Base-by-base conservation (phyloP, 2,329 filamentous ascomycete genomes). In the Fusarium floridanum region DNA sequence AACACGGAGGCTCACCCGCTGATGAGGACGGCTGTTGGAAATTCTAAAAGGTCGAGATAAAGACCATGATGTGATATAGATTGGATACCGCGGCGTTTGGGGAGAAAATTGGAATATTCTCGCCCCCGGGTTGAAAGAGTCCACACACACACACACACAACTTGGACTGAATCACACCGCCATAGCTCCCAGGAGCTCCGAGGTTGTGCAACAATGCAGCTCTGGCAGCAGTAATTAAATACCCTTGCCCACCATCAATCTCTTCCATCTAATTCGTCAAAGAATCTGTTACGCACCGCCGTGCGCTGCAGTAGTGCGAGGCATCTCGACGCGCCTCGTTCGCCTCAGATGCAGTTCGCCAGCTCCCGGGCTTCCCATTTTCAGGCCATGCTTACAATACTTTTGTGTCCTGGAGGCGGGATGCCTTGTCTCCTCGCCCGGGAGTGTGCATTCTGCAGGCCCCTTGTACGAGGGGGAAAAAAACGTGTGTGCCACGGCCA, bases 1-100 rank as follows among this genome's bases (percentile, higher is more conserved):
- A 89, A 88, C 67, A 89, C 88, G 0, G 88, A 88, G 77, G 87
- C 86, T 0, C 88, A 89, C 74, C 87, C 88, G 0, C 79, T 85
- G 27, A 78, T 70, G 55, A 73, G 82, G 27, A 71, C 65, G 34
- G 12, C 39, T 10, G 60, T n/a, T 17, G 66, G 5, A 50, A n/a
- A n/a, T 39, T n/a, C 48, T 53, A 24, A 14, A 24, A 27, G 55
- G 16, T 37, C 34, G 14, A 22, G 53, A 56, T 34, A 17, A 37
- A 37, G n/a, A 12, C 55, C n/a, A 60, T n/a, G 20, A 27, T 12
- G 5, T 22, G 20, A 43, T 20, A 43, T 24, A 32, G 48, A 6
- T 53, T 53, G 48, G 27, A 53, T 53, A 32, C 27, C 17, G 45
- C 3, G 5, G 48, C 2, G 17, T 32, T 29, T 17, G 48, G 27